phyloP scores from a whole-genome alignment of 2,329 filamentous ascomycete genomes.

The Annulohypoxylon truncatum region DNA sequence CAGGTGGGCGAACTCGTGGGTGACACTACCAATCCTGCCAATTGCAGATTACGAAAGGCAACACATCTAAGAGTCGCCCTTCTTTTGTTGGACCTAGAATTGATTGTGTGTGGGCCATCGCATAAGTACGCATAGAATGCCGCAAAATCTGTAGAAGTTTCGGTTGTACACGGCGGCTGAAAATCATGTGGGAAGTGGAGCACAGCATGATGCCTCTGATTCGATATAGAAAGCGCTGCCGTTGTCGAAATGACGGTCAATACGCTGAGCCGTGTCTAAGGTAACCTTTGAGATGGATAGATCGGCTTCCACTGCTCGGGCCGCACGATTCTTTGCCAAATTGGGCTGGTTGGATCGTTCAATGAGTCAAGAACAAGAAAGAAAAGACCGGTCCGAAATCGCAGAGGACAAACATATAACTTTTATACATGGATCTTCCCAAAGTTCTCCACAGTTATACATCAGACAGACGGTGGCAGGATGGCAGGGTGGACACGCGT shows the following conservation, averaged over 20 bases:
- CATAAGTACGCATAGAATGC: background rate
- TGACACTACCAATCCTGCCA: constrained; percentile 23
- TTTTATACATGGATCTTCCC: constrained; percentile 15
- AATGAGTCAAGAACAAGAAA: constrained; percentile 6
- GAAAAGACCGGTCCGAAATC: constrained; percentile 28
- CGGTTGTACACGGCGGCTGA: constrained; percentile 48
- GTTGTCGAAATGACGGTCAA: constrained; percentile 29
- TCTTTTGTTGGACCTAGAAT: background rate
- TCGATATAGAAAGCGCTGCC: constrained; percentile 14
- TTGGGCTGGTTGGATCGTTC: background rate
- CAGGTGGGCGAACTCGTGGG: constrained; percentile 35
- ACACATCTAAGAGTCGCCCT: constrained; percentile 24
- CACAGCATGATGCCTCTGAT: constrained; percentile 23
- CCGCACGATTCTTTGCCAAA: background rate
- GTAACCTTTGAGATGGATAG: constrained; percentile 1
- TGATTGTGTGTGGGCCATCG: constrained; percentile 20
- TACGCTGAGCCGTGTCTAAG: background rate
- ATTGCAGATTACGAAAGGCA: background rate
- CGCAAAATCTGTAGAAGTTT: constrained; percentile 8
- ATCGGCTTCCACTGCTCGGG: constrained; percentile 35
- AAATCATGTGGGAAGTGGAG: constrained; percentile 47
- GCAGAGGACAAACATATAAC: constrained; percentile 12
- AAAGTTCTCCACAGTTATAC: background rate
- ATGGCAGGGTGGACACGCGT: background rate
- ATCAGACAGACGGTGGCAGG: background rate